Conservation (phyloP, 768 basidiomycete genomes). For the Russula emetica region DNA sequence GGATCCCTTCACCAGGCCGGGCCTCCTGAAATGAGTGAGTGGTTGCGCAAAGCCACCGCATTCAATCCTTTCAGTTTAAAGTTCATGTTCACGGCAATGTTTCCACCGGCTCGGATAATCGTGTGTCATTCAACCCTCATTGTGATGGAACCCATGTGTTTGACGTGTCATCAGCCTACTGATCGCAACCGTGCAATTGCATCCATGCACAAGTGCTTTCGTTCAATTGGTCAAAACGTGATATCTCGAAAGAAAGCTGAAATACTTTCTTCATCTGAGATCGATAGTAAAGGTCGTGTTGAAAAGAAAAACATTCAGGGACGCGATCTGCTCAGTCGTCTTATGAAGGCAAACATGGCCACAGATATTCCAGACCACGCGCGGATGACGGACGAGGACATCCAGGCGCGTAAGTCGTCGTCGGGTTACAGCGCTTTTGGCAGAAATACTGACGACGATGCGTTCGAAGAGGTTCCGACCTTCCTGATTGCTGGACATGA, state of each 20-base stretch:
- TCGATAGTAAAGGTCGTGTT: constrained; percentile 29
- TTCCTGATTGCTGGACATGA: constrained; percentile 60
- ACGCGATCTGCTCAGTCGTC: constrained; percentile 56
- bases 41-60: constrained; percentile 11
- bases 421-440: background rate
- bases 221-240: constrained; percentile 32
- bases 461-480: constrained; percentile 51
- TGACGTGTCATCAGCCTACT: constrained; percentile 13
- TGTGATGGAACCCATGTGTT: background rate
- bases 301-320: constrained; percentile 36
- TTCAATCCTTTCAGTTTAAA: constrained; percentile 17
- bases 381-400: constrained; percentile 57
- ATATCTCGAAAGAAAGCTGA: constrained; percentile 36
- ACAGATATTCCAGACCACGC: constrained; percentile 53
- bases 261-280: constrained; percentile 32
- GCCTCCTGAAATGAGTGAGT: constrained; percentile 13
- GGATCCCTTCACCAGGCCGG: constrained; percentile 4
- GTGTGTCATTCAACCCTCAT: constrained; percentile 12
- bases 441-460: background rate
- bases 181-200: constrained; percentile 7
- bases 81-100: constrained; percentile 4
- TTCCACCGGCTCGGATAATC: constrained; percentile 15
- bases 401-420: constrained; percentile 46
- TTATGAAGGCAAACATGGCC: constrained; percentile 62
- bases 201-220: constrained; percentile 21